Evolutionary conservation across 768 basidiomycete genomes (phyloP), one percentile per base, ranked within the genome.

Genomic region (Mycena indigotica): DNA sequence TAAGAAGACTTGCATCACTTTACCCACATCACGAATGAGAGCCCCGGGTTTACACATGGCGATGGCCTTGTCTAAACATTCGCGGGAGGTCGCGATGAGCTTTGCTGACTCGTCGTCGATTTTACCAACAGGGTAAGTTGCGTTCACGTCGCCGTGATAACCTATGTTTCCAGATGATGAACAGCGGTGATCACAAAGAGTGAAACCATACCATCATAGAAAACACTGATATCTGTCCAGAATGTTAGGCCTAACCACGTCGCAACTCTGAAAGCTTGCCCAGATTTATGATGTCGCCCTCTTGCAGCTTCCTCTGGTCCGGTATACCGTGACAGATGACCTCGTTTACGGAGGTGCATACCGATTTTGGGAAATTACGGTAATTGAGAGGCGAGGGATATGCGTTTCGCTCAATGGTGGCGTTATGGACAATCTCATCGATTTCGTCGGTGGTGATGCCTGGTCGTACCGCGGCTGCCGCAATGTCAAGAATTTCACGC

Each of bases 341-440:
- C 73, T 98, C 96, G 71, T 99, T 99, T 23, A 98, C 75, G 39
- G 93, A 95, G 87, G 90, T 95, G 89, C 97, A 99, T 32, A 96
- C 84, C 28, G 95, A 98, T 79, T 98, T 98, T 13, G 97, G 96
- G 69, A 88, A 98, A 30, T 83, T 80, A 52, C 87, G 84, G 74
- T 99, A 99, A 68, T 93, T 93, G 58, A 98, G 77, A 41, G 97
- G 92, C 25, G 92, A 95, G 1, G 97, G 97, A 74, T 99, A 99
- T 23, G 92, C 85, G 63, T 93, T 87, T 51, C 95, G 81, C 74
- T 95, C 89, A 62, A 98, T 87, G 62, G 81, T 89, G 17, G 91
- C 97, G 62, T 92, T 84, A 74, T 99, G 97, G 15, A 96, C 94
- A 62, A 98, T 87, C 56, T 84, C 86, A 73, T 99, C 97, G 25